Evolutionary conservation across 331 rosid genomes (phyloP).

Genomic region (Rhamnella rubrinervis): DNA sequence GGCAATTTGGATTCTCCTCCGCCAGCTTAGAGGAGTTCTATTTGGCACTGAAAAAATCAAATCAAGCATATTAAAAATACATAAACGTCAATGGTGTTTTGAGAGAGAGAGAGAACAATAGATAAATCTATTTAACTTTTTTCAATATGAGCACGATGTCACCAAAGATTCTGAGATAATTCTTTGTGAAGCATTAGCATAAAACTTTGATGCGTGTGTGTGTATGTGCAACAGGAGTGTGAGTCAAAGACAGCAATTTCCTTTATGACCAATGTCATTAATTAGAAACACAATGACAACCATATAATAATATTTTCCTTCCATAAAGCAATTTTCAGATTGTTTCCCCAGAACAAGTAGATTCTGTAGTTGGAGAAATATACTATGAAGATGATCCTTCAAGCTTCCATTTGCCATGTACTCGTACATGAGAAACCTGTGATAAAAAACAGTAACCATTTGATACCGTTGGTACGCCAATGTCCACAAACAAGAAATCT

Average conservation of each 20-base stretch:
- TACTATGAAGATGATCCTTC: slow-evolving; percentile 98
- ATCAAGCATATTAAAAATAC: slow-evolving; percentile 15
- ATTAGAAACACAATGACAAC: not conserved
- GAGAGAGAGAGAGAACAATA: not conserved
- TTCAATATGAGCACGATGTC: not conserved
- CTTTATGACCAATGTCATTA: not conserved
- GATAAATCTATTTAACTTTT: not conserved
- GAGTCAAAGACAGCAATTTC: too few species aligned
- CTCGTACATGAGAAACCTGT: slow-evolving; percentile 94
- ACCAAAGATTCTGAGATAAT: not conserved
- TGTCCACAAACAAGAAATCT: slow-evolving; percentile 23
- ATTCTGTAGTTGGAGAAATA: slow-evolving; percentile 39
- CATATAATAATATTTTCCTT: not conserved
- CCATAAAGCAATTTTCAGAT: not conserved
- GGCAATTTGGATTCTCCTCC: slow-evolving; percentile 78
- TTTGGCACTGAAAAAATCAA: slow-evolving; percentile 62
- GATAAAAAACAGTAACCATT: slow-evolving; percentile 34
- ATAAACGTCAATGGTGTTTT: not conserved
- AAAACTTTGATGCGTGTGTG: too few species aligned
- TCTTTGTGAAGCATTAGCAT: not conserved
- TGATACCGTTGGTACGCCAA: slow-evolving; percentile 16
- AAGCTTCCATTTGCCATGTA: slow-evolving; percentile 98
- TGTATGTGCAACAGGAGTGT: too few species aligned
- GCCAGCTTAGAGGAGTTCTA: slow-evolving; percentile 85
- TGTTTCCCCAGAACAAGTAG: not conserved